Conservation (phyloP, 2,329 filamentous ascomycete species). For the Aspergillus sp. region DNA sequence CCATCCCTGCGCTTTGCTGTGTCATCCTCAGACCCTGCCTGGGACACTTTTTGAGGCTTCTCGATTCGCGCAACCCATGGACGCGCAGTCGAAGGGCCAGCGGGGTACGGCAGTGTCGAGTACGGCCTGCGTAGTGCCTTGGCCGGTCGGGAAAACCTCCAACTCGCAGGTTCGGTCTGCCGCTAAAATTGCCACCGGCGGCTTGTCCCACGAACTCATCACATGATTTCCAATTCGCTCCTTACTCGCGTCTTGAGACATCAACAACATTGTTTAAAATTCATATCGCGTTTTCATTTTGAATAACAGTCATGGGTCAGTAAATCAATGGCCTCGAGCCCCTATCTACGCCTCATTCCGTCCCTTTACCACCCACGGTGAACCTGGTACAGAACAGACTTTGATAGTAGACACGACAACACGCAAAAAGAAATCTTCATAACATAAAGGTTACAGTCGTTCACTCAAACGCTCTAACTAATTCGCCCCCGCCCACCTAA, state of each 20-base stretch:
- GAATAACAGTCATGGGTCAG: background rate
- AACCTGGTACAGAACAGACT: background rate
- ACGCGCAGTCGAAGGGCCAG: background rate
- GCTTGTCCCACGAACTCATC: background rate
- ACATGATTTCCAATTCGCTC: background rate
- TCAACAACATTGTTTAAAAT: background rate
- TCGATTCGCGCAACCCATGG: background rate
- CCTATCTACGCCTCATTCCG: background rate
- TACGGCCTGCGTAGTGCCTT: background rate
- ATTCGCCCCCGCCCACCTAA: background rate
- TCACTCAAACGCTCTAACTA: background rate
- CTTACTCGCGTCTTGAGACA: background rate
- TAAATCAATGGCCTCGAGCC: background rate
- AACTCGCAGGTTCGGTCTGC: background rate
- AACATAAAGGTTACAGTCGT: slow-evolving; percentile 1
- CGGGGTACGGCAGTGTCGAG: background rate
- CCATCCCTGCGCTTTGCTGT: background rate
- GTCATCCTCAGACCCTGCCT: background rate
- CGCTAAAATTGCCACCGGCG: background rate
- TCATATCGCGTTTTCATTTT: slow-evolving; percentile 1
- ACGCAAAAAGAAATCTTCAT: background rate
- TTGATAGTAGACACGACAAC: background rate
- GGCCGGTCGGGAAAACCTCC: background rate
- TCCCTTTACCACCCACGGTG: background rate
- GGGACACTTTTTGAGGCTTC: background rate